phyloP scores from a whole-genome alignment of 1,139 yeast species.

The Lizanozyma gosingica region DNA sequence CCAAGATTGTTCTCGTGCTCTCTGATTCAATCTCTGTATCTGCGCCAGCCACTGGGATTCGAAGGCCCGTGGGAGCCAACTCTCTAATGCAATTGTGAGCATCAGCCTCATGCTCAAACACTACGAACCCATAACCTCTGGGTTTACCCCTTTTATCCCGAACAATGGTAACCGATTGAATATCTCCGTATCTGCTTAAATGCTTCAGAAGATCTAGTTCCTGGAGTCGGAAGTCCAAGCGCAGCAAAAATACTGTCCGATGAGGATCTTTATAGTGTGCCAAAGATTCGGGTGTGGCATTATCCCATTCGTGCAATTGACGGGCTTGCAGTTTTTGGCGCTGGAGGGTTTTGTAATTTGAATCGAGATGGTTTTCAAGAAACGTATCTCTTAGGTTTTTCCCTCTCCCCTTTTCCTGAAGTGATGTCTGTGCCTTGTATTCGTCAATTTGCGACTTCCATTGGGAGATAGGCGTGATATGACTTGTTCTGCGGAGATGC shows the following conservation, averaged over 20 bases:
- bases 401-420: constrained; percentile 22
- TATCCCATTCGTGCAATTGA: constrained; percentile 17
- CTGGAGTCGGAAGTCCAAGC: constrained; percentile 57
- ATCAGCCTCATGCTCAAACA: constrained; percentile 52
- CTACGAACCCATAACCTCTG: constrained; percentile 80
- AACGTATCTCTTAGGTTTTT: constrained; percentile 11
- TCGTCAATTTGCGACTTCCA: constrained; percentile 24
- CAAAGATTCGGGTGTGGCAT: constrained; percentile 37
- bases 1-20: constrained; percentile 49
- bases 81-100: constrained; percentile 52
- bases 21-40: no score
- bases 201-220: constrained; percentile 62
- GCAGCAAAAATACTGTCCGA: constrained; percentile 66
- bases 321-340: constrained; percentile 16
- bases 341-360: constrained; percentile 13
- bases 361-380: constrained; percentile 15
- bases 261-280: constrained; percentile 68
- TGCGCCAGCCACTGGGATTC: constrained; percentile 15
- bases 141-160: constrained; percentile 46
- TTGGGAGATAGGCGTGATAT: constrained; percentile 43
- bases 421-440: constrained; percentile 19
- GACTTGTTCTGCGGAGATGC: constrained; percentile 38
- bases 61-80: constrained; percentile 45
- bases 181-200: constrained; percentile 60
- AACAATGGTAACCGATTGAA: constrained; percentile 61